Base-by-base conservation (phyloP, 2,329 filamentous ascomycete genomes). In the Simplicillium aogashimaense region DNA sequence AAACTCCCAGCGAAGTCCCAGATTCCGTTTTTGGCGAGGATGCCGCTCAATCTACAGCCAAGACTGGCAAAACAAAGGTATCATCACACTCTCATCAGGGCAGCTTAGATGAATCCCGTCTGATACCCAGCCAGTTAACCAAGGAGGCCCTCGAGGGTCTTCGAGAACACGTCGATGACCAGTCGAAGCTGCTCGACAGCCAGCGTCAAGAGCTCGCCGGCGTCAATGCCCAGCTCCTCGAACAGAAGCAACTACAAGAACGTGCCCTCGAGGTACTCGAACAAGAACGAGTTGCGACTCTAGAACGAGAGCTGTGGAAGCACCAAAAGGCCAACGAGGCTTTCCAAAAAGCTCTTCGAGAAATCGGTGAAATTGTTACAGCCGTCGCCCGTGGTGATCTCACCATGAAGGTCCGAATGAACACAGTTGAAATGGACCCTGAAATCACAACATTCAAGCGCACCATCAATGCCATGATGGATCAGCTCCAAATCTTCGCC, bases 391-490 rank as follows among this genome's bases (percentile, higher is more conserved):
- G 87, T 53, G 90, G 90, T 63, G 90, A 97, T 58, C 72, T 97
- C 45, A 95, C 88, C 60, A 95, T 95, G 72, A 94, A 95, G 66
- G 90, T 95, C 47, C 79, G 90, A 54, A 94, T 97, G 60, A 92
- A 95, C 58, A 85, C 86, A 4, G 83, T 94, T 50, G 90, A 97
- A 67, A 92, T 95, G 83, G 90, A 97, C 70, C 88, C 89, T 20
- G 90, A 97, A 71, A 97, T 97, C 55, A 92, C 88, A 20, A 89
- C 87, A 9, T 97, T 97, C 71, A 97, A 97, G 67, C 82, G 87
- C 53, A 95, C 90, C 46, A 97, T 97, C 67, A 97, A 97, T 61
- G 94, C 86, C 50, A 97, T 97, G 90, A 94, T 97, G 78, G 90
- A 97, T 58, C 90, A 95, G 63, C 74, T 97, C 44, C 89, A 95